A percentile compares a stretch with the other conserved stretches of the same genome.
These are phyloP conservation scores for Pyrenochaeta sp. DNA, from an alignment of 2,329 filamentous ascomycete genomes.

Conservation along the genomic window DNA sequence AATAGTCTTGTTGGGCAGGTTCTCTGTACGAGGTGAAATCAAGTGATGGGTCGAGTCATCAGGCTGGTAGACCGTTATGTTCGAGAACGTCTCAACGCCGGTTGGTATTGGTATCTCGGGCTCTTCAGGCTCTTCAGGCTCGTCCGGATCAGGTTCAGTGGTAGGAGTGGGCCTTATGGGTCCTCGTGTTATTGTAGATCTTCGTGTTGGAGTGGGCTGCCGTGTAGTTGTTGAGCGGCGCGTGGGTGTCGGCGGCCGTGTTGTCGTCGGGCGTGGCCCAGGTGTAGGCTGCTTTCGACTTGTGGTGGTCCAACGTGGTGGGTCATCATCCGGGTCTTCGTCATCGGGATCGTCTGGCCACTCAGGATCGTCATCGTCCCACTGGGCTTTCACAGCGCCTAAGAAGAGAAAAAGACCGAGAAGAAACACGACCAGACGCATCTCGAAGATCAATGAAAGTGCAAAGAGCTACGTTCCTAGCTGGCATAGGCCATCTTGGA, in stretches of 20 bases:
- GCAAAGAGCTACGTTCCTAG: not conserved
- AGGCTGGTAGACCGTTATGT: slow-evolving; percentile 31
- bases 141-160: not conserved
- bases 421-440: slow-evolving; percentile 8
- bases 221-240: slow-evolving; percentile 1
- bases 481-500: not conserved
- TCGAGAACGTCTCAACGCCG: slow-evolving; percentile 27
- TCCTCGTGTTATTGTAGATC: slow-evolving; percentile 1
- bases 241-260: not conserved
- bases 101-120: slow-evolving; percentile 16
- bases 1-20: slow-evolving; percentile 26
- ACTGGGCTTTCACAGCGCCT: slow-evolving; percentile 7
- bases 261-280: not conserved
- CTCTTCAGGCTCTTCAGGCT: slow-evolving; percentile 8
- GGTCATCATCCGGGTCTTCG: slow-evolving; percentile 5
- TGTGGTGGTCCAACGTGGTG: slow-evolving; percentile 3
- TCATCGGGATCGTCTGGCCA: too few species aligned
- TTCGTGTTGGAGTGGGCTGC: not conserved
- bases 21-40: slow-evolving; percentile 24
- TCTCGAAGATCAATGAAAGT: not conserved
- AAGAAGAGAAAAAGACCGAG: slow-evolving; percentile 6
- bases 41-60: slow-evolving; percentile 10
- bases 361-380: slow-evolving; percentile 9
- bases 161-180: slow-evolving; percentile 2
- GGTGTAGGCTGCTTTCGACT: not conserved